Conservation (phyloP, 306 rosid genomes). For the Astragalus membranaceus region DNA sequence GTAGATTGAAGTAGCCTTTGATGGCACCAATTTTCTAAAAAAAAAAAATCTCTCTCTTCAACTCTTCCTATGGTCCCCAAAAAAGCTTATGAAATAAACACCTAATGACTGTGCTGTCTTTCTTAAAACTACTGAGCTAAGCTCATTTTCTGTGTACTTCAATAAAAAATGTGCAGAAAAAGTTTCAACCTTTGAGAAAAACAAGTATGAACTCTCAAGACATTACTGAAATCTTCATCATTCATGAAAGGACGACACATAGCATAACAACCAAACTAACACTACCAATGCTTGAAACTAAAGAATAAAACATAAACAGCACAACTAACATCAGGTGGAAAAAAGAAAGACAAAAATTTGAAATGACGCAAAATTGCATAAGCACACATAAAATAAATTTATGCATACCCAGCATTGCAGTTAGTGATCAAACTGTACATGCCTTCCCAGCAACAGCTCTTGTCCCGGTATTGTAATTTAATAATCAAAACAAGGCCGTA, state of each 20-base stretch:
- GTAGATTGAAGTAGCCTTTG: background rate
- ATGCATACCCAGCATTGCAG: slow-evolving; percentile 29
- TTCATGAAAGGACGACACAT: background rate
- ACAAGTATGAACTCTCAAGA: background rate
- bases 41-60: background rate
- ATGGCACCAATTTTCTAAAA: background rate
- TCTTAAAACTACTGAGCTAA: background rate
- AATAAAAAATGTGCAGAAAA: background rate
- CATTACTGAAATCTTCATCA: background rate
- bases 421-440: slow-evolving; percentile 29
- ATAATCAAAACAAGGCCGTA: background rate
- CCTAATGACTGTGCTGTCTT: background rate
- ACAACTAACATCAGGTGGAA: background rate
- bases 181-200: background rate
- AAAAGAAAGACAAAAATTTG: background rate
- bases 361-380: background rate
- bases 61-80: background rate
- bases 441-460: slow-evolving; percentile 26
- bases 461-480: slow-evolving; percentile 27
- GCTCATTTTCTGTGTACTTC: background rate
- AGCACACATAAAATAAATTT: background rate
- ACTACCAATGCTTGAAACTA: background rate
- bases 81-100: background rate
- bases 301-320: background rate
- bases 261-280: background rate